Conservation (phyloP, 352 stramenopile genomes). For the Phytophthora gonapodyides region DNA sequence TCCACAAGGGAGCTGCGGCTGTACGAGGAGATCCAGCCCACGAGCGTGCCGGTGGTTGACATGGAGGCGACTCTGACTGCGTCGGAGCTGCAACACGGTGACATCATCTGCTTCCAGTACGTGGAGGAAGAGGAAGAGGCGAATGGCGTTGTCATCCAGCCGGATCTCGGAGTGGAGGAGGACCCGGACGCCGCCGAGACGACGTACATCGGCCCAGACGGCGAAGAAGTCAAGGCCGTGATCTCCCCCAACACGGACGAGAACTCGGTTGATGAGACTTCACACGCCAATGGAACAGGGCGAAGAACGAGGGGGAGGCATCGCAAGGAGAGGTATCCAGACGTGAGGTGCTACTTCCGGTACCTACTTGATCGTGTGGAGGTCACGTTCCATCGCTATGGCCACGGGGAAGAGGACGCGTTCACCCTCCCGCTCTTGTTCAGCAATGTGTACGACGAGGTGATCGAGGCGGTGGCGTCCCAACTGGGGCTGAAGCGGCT, state of each 20-base stretch:
- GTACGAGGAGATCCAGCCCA: conserved; percentile 82
- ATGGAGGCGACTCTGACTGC: conserved; percentile 47
- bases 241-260: conserved; percentile 27
- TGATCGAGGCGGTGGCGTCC: conserved; percentile 62
- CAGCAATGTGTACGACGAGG: conserved; percentile 76
- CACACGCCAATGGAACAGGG: conserved; percentile 2
- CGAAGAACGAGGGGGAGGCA: conserved; percentile 13
- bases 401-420: conserved; percentile 48
- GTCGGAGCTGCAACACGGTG: conserved; percentile 78
- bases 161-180: conserved; percentile 31
- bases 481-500: conserved; percentile 59
- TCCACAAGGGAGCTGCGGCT: conserved; percentile 56
- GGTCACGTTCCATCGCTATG: conserved; percentile 66
- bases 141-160: conserved; percentile 20
- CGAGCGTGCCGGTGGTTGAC: conserved; percentile 59
- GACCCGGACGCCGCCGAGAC: conserved; percentile 30
- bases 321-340: conserved; percentile 55
- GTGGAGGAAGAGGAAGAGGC: conserved; percentile 41
- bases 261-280: conserved; percentile 12
- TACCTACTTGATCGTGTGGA: conserved; percentile 86
- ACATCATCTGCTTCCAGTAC: conserved; percentile 86
- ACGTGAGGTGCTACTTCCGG: conserved; percentile 79
- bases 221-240: conserved; percentile 31
- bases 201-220: conserved; percentile 33
- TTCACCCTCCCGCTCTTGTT: conserved; percentile 61